phyloP scores from a whole-genome alignment of 2,329 filamentous ascomycete genomes.

The Rhinocladiella mackenziei region DNA sequence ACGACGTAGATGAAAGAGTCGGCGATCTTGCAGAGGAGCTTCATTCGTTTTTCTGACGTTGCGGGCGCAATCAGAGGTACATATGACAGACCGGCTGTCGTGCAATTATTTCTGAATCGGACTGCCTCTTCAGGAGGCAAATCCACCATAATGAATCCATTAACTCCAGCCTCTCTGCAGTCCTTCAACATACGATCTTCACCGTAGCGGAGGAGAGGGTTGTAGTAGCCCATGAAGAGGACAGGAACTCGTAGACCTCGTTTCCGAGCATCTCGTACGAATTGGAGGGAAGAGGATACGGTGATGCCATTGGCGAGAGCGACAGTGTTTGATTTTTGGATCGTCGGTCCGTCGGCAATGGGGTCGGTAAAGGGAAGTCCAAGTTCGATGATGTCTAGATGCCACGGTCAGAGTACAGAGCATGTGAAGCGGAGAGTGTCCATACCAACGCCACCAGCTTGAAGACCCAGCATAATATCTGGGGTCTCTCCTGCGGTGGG shows the following conservation, averaged over 20 bases:
- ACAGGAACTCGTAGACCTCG: slow-evolving; percentile 76
- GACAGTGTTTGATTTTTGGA: slow-evolving; percentile 89
- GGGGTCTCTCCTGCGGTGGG: slow-evolving; percentile 78
- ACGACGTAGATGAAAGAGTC: slow-evolving; percentile 99
- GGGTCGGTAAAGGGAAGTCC: slow-evolving; percentile 97
- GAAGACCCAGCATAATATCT: slow-evolving; percentile 79
- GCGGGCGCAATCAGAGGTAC: slow-evolving; percentile 94
- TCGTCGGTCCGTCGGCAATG: slow-evolving; percentile 94
- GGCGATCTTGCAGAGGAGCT: slow-evolving; percentile 89
- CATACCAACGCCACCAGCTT: slow-evolving; percentile 85
- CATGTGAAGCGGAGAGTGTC: slow-evolving; percentile 7
- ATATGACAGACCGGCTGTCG: slow-evolving; percentile 78
- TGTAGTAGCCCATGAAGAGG: slow-evolving; percentile 98
- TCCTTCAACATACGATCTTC: slow-evolving; percentile 85
- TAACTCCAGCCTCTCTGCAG: slow-evolving; percentile 77
- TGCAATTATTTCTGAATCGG: slow-evolving; percentile 81
- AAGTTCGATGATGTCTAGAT: slow-evolving; percentile 83
- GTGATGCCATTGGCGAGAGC: slow-evolving; percentile 87
- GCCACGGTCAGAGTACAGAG: slow-evolving; percentile 11
- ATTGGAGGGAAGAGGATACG: slow-evolving; percentile 71
- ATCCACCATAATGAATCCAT: slow-evolving; percentile 96
- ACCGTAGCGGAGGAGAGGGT: slow-evolving; percentile 88
- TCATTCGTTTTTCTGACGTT: slow-evolving; percentile 90
- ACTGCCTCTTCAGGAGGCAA: slow-evolving; percentile 93
- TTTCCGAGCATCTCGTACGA: slow-evolving; percentile 75